Conservation (phyloP, 208 protist species). For the Tetramitus jugosus region DNA sequence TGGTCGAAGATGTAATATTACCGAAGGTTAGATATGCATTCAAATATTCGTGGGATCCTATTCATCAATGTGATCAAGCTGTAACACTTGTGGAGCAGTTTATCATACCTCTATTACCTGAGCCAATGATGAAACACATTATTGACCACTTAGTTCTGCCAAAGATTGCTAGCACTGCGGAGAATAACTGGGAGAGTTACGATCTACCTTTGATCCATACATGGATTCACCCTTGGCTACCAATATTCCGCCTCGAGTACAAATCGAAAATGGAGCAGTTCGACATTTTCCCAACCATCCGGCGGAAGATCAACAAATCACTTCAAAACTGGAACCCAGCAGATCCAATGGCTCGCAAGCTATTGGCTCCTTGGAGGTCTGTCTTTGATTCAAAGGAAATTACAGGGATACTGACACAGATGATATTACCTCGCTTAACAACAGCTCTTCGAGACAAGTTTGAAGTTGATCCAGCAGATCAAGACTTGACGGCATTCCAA, state of each 20-base stretch:
- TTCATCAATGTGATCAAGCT: too few relatives aligned
- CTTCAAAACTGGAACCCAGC: background rate
- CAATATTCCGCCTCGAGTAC: background rate
- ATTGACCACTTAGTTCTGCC: too few relatives aligned
- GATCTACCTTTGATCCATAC: too few relatives aligned
- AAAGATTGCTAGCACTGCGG: too few relatives aligned
- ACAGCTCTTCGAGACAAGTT: background rate
- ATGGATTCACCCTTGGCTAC: conserved; percentile 17
- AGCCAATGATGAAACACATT: too few relatives aligned
- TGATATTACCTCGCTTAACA: background rate
- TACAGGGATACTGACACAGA: background rate
- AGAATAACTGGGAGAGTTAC: too few relatives aligned
- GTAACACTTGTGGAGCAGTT: too few relatives aligned
- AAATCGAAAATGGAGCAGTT: background rate
- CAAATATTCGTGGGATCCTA: too few relatives aligned
- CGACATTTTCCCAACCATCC: background rate
- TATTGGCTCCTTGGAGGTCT: background rate
- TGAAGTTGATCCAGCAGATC: background rate
- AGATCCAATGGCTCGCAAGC: background rate
- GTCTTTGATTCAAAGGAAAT: background rate
- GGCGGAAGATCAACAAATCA: background rate
- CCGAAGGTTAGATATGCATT: too few relatives aligned
- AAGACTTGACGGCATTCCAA: background rate
- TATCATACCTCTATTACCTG: too few relatives aligned
- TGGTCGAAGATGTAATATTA: too few relatives aligned